A percentile compares a stretch with the other conserved stretches of the same genome.
Conservation (phyloP, 148 eudicot species). For the Fagopyrum homotropicum region DNA sequence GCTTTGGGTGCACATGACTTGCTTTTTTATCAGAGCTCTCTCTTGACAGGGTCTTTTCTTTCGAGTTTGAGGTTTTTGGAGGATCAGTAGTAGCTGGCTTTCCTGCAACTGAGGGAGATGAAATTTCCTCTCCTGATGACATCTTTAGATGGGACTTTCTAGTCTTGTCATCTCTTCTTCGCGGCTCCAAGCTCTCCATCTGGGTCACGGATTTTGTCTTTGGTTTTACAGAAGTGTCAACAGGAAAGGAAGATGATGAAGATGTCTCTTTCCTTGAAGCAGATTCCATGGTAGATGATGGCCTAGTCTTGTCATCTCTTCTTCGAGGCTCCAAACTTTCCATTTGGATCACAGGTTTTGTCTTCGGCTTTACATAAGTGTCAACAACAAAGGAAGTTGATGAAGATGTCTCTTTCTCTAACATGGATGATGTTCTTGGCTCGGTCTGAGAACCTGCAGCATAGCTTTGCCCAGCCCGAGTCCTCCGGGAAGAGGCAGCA, state of each 20-base stretch:
- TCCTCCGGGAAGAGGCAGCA: constrained; percentile 62
- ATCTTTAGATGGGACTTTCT: constrained; percentile 19
- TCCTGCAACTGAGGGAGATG: constrained; percentile 25
- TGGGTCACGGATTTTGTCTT: constrained; percentile 18
- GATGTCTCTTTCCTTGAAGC: constrained; percentile 20
- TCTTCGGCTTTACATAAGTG: constrained; percentile 17
- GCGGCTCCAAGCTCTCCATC: constrained; percentile 17
- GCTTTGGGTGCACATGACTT: constrained; percentile 96
- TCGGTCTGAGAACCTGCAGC: constrained; percentile 25
- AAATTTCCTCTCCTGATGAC: constrained; percentile 15
- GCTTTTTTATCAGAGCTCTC: constrained; percentile 47
- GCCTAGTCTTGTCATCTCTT: constrained; percentile 17
- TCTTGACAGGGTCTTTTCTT: constrained; percentile 25
- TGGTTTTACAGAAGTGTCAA: constrained; percentile 21
- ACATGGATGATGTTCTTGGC: constrained; percentile 19
- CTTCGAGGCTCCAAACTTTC: constrained; percentile 19
- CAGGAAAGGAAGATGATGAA: constrained; percentile 15
- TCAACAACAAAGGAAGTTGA: constrained; percentile 18
- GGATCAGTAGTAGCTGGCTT: constrained; percentile 20
- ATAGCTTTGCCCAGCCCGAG: constrained; percentile 35
- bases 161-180: constrained; percentile 16
- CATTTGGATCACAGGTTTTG: constrained; percentile 19
- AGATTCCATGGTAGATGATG: constrained; percentile 12
- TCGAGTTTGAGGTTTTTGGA: constrained; percentile 20
- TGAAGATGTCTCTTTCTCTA: constrained; percentile 21